Evolutionary conservation across 441 rosid species (phyloP).

Genomic region (Arabidopsis lyrata): DNA sequence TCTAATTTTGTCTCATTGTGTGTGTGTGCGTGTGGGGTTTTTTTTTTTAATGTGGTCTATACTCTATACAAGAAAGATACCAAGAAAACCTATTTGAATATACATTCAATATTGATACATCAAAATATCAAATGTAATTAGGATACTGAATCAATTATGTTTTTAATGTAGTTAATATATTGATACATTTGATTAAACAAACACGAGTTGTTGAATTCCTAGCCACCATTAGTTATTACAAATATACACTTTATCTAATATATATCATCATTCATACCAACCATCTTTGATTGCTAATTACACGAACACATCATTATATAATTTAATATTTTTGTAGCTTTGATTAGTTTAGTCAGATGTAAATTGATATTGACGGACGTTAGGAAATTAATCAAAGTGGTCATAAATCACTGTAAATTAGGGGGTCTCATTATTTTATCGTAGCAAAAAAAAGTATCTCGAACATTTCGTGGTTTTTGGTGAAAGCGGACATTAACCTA

Average conservation of each 20-base stretch:
- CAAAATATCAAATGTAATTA: background rate
- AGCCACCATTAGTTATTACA: conserved; percentile 12
- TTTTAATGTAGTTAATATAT: background rate
- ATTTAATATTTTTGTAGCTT: background rate
- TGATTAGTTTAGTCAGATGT: conserved; percentile 14
- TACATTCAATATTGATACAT: background rate
- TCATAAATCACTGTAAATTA: conserved; percentile 7
- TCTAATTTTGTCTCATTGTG: too few species aligned
- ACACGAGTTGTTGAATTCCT: conserved; percentile 6
- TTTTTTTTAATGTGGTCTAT: background rate
- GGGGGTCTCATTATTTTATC: background rate
- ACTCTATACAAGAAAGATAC: background rate
- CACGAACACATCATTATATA: background rate
- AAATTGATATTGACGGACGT: background rate
- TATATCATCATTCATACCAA: conserved; percentile 24
- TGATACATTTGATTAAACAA: conserved; percentile 5
- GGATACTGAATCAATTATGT: background rate
- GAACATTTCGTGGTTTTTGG: conserved; percentile 31
- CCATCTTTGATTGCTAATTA: conserved; percentile 12
- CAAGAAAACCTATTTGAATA: background rate
- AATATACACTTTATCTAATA: conserved; percentile 12
- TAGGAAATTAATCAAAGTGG: conserved; percentile 13
- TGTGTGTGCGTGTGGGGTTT: background rate
- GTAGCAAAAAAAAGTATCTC: conserved; percentile 11
- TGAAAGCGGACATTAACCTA: conserved; percentile 41